These are phyloP conservation scores for Colletotrichum tofieldiae DNA, from an alignment of 2,329 filamentous ascomycete genomes.

Conservation along the genomic window DNA sequence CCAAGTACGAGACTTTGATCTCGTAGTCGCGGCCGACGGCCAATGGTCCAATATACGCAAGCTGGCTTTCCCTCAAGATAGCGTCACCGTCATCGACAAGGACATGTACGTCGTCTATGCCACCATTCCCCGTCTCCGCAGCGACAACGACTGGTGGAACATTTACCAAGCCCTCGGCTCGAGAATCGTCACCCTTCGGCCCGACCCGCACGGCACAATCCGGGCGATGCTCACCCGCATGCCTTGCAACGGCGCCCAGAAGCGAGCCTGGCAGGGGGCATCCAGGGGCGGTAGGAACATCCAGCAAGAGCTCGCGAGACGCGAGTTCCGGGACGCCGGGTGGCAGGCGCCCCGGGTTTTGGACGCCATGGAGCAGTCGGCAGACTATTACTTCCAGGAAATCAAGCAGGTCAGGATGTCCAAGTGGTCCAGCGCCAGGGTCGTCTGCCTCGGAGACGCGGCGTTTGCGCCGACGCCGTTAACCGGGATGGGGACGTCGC, in stretches of 20 bases:
- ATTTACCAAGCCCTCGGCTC: slow-evolving; percentile 30
- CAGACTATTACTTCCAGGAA: slow-evolving; percentile 61
- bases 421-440: slow-evolving; percentile 53
- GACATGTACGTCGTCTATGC: slow-evolving; percentile 53
- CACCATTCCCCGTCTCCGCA: slow-evolving; percentile 47
- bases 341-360: slow-evolving; percentile 56
- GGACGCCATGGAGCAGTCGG: slow-evolving; percentile 48
- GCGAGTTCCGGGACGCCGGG: slow-evolving; percentile 55
- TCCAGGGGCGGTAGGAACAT: slow-evolving; percentile 25
- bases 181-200: slow-evolving; percentile 10
- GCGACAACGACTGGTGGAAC: slow-evolving; percentile 43
- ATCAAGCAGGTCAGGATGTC: slow-evolving; percentile 59
- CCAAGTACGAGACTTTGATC: slow-evolving; percentile 60
- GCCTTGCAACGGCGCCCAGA: slow-evolving; percentile 9
- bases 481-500: slow-evolving; percentile 63
- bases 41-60: slow-evolving; percentile 64
- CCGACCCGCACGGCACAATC: slow-evolving; percentile 37
- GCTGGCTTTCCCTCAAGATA: slow-evolving; percentile 53
- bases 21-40: slow-evolving; percentile 71
- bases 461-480: slow-evolving; percentile 61
- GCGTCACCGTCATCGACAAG: slow-evolving; percentile 44
- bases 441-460: slow-evolving; percentile 65
- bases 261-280: slow-evolving; percentile 8
- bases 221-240: slow-evolving; percentile 32
- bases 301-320: slow-evolving; percentile 54